Evolutionary conservation across 441 rosid species (phyloP).

Genomic region (Euphorbia celastroides): DNA sequence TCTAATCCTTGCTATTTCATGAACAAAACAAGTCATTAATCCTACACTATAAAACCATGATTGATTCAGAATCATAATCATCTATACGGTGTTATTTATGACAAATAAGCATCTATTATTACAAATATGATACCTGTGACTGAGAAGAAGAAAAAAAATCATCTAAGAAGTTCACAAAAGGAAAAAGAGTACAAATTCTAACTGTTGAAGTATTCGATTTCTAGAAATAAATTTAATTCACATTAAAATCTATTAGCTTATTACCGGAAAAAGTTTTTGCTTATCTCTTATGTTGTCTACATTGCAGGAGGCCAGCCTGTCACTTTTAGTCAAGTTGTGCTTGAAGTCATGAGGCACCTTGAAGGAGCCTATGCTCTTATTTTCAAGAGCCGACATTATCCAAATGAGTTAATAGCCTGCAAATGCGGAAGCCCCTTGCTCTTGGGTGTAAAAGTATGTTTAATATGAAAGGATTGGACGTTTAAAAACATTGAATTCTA

Average conservation of each 20-base stretch:
- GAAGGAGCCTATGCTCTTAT: slow-evolving; percentile 99
- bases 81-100: background rate
- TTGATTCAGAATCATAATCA: background rate
- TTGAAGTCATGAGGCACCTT: slow-evolving; percentile 95
- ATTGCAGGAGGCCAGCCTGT: slow-evolving; percentile 62
- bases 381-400: slow-evolving; percentile 88
- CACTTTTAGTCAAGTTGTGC: slow-evolving; percentile 84
- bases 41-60: background rate
- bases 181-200: background rate
- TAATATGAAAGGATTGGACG: slow-evolving; percentile 9
- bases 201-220: background rate
- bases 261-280: background rate
- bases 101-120: background rate
- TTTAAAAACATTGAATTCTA: background rate
- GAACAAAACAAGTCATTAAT: too few species aligned
- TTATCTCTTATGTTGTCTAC: slow-evolving; percentile 2
- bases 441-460: slow-evolving; percentile 90
- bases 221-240: background rate
- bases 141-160: background rate
- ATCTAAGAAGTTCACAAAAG: background rate
- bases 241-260: background rate
- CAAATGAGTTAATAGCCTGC: slow-evolving; percentile 94
- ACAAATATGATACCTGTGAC: background rate
- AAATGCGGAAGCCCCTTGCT: slow-evolving; percentile 96
- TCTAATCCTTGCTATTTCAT: too few species aligned